Evolutionary conservation across 495 filamentous ascomycete species (phyloP), one percentile per base, ranked within the genome.

Genomic region (Talaromyces thailandensis): DNA sequence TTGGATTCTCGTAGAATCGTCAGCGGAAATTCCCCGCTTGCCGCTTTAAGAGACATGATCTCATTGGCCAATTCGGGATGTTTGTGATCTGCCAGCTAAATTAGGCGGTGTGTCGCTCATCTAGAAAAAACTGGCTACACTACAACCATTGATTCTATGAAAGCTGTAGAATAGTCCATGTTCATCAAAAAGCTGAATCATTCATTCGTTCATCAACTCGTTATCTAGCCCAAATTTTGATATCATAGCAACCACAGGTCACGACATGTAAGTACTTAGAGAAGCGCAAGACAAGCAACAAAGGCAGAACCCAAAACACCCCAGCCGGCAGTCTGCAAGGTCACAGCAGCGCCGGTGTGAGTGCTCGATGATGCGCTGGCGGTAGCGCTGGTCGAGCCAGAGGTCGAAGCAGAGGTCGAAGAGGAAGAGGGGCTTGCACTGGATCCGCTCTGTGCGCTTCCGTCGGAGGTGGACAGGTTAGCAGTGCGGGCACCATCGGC

Each of bases 341-440:
- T 56, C 23, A 67, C 67, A 3, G 69, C 73, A 48, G 62, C 70
- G 23, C 65, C 74, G 16, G 69, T 71, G 9, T 66, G 66, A 12
- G 67, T 62, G 43, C 59, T 61, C 16, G 37, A 31, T 31, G 59
- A 29, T 23, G 62, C 62, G 3, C 64, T 62, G 24, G 58, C 65
- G 2, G 69, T 51, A n/a, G 61, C 40, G 1, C 71, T 92, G 92
- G 18, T 79, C 75, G 62, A 92, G 90, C 24, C 76, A 86, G 64
- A 65, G 70, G 21, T 71, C 62, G 61, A 69, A 71, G 64, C 76
- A 86, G 64, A 65, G 70, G 21, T 71, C 62, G 61, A 69, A 71
- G 64, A 32, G 59, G 37, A 69, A 78, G 64, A 73, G 73, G 7
- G 72, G 79, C 57, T 59, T 26, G 57, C 2, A 6, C 23, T 32